Conservation (phyloP, 2,329 filamentous ascomycete species). For the Rutstroemia sp. region DNA sequence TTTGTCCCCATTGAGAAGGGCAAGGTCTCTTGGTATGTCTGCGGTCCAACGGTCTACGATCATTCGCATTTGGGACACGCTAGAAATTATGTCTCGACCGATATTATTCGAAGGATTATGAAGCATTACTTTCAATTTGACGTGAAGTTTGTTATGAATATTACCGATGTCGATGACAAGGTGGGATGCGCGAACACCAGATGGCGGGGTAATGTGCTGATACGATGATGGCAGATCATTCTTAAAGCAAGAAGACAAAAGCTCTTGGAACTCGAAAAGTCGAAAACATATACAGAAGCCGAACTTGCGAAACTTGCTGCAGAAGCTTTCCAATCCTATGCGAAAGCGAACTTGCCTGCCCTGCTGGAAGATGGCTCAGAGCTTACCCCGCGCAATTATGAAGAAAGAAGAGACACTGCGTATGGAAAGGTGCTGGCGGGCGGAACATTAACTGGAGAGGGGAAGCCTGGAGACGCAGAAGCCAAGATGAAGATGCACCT, state of each 20-base stretch:
- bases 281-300: constrained; percentile 51
- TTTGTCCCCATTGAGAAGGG: constrained; percentile 14
- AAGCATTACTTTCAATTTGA: constrained; percentile 61
- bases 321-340: constrained; percentile 48
- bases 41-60: constrained; percentile 63
- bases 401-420: constrained; percentile 39
- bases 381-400: constrained; percentile 45
- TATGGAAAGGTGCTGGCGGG: constrained; percentile 50
- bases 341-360: constrained; percentile 46
- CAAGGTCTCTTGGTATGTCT: constrained; percentile 57
- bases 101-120: constrained; percentile 62
- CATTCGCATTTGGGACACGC: constrained; percentile 61
- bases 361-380: constrained; percentile 36
- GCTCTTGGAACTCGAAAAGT: constrained; percentile 69
- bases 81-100: constrained; percentile 65
- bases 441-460: constrained; percentile 47
- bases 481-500: constrained; percentile 71
- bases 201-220: constrained; percentile 2
- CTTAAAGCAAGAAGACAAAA: constrained; percentile 65
- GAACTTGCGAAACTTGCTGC: constrained; percentile 41
- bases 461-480: constrained; percentile 49
- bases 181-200: constrained; percentile 22
- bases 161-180: constrained; percentile 61
- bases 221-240: constrained; percentile 5
- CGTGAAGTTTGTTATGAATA: constrained; percentile 66